Evolutionary conservation across 2,329 filamentous ascomycete genomes (phyloP).

Genomic region (Hypoxylon sp.): DNA sequence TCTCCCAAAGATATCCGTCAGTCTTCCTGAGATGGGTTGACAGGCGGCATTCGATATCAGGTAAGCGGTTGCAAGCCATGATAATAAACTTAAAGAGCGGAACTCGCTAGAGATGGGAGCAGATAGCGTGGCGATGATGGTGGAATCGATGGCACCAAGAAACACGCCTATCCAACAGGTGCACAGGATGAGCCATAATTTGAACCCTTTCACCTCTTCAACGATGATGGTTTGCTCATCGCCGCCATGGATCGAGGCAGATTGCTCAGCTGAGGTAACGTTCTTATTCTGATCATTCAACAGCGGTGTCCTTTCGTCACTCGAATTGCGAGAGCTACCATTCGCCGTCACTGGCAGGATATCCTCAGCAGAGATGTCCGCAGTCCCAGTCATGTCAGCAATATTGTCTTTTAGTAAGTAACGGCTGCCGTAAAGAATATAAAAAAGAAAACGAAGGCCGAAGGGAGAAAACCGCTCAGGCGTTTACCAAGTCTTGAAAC

Average conservation of each 20-base stretch:
- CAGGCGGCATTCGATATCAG: slow-evolving; percentile 89
- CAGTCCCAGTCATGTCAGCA: slow-evolving; percentile 37
- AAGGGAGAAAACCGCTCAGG: slow-evolving; percentile 1
- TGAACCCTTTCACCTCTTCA: slow-evolving; percentile 62
- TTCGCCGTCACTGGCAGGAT: slow-evolving; percentile 15
- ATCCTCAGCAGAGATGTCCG: slow-evolving; percentile 23
- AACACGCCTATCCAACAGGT: slow-evolving; percentile 72
- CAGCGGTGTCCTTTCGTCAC: slow-evolving; percentile 47
- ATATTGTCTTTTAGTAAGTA: not conserved
- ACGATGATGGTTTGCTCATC: slow-evolving; percentile 64
- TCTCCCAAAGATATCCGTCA: slow-evolving; percentile 91
- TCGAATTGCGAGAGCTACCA: slow-evolving; percentile 15
- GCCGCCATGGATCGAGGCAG: slow-evolving; percentile 48
- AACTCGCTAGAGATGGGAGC: slow-evolving; percentile 88
- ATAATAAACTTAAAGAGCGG: slow-evolving; percentile 82
- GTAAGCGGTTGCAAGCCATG: slow-evolving; percentile 90
- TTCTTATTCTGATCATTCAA: slow-evolving; percentile 38
- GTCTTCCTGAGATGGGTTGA: slow-evolving; percentile 84
- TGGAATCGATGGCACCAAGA: slow-evolving; percentile 77
- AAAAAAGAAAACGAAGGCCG: not conserved
- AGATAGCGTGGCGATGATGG: slow-evolving; percentile 87
- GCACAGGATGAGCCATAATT: slow-evolving; percentile 67
- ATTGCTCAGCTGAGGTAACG: slow-evolving; percentile 24
- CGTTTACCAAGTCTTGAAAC: slow-evolving; percentile 2
- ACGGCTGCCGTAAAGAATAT: not conserved